A percentile compares a stretch with the other conserved stretches of the same genome.
These are phyloP conservation scores for Lepidium didymum DNA, from an alignment of 345 rosid species.

Conservation along the genomic window DNA sequence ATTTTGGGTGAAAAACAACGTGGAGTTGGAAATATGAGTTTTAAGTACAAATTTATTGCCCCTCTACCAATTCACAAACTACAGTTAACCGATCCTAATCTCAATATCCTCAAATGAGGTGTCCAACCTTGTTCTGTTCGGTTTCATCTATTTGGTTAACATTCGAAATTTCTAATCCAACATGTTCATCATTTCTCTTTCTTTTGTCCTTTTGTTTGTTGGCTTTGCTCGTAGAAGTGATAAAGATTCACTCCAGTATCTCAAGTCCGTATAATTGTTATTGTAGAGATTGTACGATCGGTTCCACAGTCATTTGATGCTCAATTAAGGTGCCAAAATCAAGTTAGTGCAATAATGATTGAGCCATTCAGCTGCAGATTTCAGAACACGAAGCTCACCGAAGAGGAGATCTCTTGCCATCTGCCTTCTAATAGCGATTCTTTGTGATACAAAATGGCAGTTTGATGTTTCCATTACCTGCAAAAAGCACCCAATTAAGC, in stretches of 20 bases:
- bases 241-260: background rate
- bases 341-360: constrained; percentile 43
- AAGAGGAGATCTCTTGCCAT: constrained; percentile 63
- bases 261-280: background rate
- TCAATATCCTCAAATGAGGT: background rate
- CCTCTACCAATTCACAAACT: background rate
- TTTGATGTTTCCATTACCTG: constrained; percentile 39
- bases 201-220: background rate
- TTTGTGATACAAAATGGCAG: constrained; percentile 11
- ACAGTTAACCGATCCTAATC: background rate
- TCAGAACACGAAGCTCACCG: constrained; percentile 67
- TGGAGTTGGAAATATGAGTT: background rate
- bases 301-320: background rate
- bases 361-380: constrained; percentile 67
- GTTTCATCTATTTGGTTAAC: background rate
- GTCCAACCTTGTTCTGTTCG: background rate
- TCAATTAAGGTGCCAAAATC: constrained; percentile 6
- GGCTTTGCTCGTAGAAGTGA: background rate
- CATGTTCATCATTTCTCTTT: background rate
- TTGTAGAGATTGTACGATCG: background rate
- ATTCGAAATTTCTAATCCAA: background rate
- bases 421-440: constrained; percentile 33
- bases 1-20: background rate
- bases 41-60: background rate
- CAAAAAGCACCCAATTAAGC: background rate